phyloP scores from a whole-genome alignment of 2,329 filamentous ascomycete species.

The Rasamsonia emersonii region DNA sequence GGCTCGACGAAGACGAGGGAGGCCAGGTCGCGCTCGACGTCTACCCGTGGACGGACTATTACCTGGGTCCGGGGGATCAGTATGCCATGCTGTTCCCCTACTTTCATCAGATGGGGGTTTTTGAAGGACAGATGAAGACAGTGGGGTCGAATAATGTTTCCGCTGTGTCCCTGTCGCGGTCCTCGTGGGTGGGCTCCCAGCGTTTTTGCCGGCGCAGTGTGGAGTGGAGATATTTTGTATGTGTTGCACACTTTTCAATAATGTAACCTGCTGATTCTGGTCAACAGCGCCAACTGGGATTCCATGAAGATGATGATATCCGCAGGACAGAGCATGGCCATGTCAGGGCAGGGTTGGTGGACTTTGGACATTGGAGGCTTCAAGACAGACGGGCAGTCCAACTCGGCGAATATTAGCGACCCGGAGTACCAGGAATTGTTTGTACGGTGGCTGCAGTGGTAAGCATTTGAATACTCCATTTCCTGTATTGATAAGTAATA shows the following conservation, averaged over 20 bases:
- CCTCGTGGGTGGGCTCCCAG: too few species aligned
- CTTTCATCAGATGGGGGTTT: conserved; percentile 47
- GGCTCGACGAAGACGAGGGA: conserved; percentile 59
- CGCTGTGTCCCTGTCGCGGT: too few species aligned
- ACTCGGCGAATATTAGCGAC: conserved; percentile 38
- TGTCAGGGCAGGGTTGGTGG: conserved; percentile 56
- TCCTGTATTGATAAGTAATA: too few species aligned
- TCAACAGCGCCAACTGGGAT: conserved; percentile 53
- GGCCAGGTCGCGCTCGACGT: conserved; percentile 59
- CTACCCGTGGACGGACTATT: conserved; percentile 51
- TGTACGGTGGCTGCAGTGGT: conserved; percentile 59
- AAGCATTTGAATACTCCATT: too few species aligned
- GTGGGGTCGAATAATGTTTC: too few species aligned
- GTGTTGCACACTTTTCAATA: not conserved
- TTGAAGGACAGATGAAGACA: too few species aligned
- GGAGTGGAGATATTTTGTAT: conserved; percentile 43
- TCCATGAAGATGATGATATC: conserved; percentile 49
- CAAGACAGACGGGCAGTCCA: too few species aligned
- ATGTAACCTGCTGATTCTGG: conserved; percentile 40
- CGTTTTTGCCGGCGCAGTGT: too few species aligned
- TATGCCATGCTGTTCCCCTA: conserved; percentile 54
- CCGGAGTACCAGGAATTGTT: conserved; percentile 51
- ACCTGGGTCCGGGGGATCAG: conserved; percentile 39
- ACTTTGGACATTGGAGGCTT: conserved; percentile 61
- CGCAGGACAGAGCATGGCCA: conserved; percentile 54